These are phyloP conservation scores for Calonectria honghensis DNA, from an alignment of 2,329 filamentous ascomycete species.

Conservation along the genomic window DNA sequence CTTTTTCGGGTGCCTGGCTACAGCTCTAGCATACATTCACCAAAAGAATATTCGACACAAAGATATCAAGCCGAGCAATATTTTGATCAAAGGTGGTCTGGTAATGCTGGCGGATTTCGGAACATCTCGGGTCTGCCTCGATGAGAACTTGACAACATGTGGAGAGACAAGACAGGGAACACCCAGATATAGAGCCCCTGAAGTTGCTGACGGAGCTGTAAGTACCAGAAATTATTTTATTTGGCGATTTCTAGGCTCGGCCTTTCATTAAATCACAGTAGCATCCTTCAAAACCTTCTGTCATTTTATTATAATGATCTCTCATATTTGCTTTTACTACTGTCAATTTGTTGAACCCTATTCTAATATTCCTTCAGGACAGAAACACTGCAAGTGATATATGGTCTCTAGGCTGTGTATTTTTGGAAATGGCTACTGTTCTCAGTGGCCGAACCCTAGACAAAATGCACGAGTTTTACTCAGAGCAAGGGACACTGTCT, in stretches of 20 bases:
- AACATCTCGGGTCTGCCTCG: background rate
- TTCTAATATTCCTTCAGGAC: background rate
- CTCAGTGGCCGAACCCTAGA: background rate
- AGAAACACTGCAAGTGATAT: background rate
- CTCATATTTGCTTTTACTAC: too few relatives aligned
- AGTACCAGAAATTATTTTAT: background rate
- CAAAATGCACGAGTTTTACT: background rate
- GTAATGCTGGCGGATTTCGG: slow-evolving; percentile 5
- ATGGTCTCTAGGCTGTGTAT: background rate
- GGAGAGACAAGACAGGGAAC: background rate
- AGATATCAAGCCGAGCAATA: background rate
- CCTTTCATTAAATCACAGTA: too few relatives aligned
- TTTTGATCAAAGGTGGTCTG: background rate
- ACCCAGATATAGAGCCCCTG: background rate
- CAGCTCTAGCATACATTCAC: background rate
- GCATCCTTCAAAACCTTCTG: too few relatives aligned
- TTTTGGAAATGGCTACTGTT: background rate
- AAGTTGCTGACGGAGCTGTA: background rate
- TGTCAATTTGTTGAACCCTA: too few relatives aligned
- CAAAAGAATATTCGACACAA: background rate
- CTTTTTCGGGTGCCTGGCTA: background rate
- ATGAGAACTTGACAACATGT: background rate
- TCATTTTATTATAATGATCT: too few relatives aligned
- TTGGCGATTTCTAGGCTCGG: too few relatives aligned
- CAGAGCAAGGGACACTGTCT: background rate